phyloP scores from a whole-genome alignment of 371 early-diverging fungal genomes.

The Chytridiales sp. region DNA sequence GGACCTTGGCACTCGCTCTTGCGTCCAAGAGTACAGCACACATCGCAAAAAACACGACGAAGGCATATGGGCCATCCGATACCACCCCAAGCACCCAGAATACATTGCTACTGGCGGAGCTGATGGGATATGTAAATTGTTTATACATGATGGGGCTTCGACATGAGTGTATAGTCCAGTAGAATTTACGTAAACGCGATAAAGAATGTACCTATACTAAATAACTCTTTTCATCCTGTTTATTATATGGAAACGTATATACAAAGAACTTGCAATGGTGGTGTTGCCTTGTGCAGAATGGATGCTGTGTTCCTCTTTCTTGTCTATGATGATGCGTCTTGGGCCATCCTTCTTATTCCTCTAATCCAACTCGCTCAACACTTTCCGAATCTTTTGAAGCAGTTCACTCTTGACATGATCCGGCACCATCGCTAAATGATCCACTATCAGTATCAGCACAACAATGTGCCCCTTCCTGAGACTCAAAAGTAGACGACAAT shows the following conservation, averaged over 20 bases:
- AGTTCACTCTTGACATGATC: constrained; percentile 21
- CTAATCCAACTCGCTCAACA: background rate
- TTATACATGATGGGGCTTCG: constrained; percentile 8
- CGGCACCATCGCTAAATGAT: constrained; percentile 20
- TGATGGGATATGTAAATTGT: constrained; percentile 49
- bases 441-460: background rate
- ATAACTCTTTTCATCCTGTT: background rate
- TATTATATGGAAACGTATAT: no score
- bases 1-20: constrained; percentile 66
- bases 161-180: no score
- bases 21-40: constrained; percentile 75
- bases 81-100: constrained; percentile 64
- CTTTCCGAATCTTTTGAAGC: constrained; percentile 18
- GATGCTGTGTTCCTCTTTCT: background rate
- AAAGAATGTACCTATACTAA: background rate
- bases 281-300: no score
- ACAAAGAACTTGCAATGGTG: no score
- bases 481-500: constrained; percentile 31
- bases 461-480: background rate
- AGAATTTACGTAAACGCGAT: background rate
- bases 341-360: background rate
- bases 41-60: constrained; percentile 77
- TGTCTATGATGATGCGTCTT: background rate
- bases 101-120: constrained; percentile 74
- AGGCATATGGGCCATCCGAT: constrained; percentile 70